Base-by-base conservation (phyloP, 179 eudicot genomes). In the Sideroxylon spinosum region DNA sequence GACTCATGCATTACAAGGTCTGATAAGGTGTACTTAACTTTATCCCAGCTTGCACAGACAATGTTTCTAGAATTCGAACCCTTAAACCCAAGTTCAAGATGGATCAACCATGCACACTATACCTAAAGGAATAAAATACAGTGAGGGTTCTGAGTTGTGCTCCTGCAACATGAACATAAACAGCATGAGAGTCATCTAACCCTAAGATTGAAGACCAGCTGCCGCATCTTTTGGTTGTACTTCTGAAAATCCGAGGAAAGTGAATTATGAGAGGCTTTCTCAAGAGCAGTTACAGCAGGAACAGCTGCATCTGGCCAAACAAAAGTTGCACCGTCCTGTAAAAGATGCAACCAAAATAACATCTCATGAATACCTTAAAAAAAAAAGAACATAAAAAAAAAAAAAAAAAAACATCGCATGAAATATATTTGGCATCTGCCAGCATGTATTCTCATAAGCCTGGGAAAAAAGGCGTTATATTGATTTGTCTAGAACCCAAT, bases 191-290 rank as follows among this genome's bases (percentile, higher is more conserved):
- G 73, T 25, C 72, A 16, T 57, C 84, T 81, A 59, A 96, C 99
- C 98, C 90, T 91, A 55, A 96, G 93, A 87, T 94, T 96, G 84
- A 88, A 96, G 52, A 49, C 37, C 76, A 94, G 83, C 73, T 85
- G 88, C 84, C 99, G 82, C 97, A 96, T 77, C 85, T 96, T 96
- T 82, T 94, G 94, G 82, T 96, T 94, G 81, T 96, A 96, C 87
- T 96, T 96, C 77, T 88, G 85, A 81, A 82, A 87, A 86, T 92
- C 98, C 11, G 91, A 86, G 61, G 87, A 81, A 77, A 91, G 76
- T 26, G 89, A 59, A 76, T 92, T 94, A 85, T 96, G 93, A 3
- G 96, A 81, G 25, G 91, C 98, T 84, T 91, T 90, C 87, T 96
- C 99, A 83, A 96, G 93, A 68, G 90, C 89, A 82, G 84, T 87